Percentiles rank a stretch among this genome's conserved stretches.
Evolutionary conservation across 179 eudicot species (phyloP).

Genomic region (Beta lomatogona): DNA sequence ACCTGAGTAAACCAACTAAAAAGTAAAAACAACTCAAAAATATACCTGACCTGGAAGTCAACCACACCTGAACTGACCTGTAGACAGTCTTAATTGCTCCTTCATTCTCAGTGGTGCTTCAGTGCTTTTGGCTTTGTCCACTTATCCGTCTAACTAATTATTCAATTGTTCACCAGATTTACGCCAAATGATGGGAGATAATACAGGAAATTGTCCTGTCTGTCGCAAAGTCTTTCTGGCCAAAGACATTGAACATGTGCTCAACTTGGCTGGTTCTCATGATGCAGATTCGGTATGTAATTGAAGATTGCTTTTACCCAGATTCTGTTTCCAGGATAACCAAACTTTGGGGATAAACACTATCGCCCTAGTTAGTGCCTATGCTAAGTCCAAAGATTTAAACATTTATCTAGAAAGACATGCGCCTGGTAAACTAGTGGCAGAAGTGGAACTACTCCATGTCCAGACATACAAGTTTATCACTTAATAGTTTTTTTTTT

Average conservation of each 20-base stretch:
- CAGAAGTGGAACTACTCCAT: not conserved
- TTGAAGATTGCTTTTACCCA: not conserved
- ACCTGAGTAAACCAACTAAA: no score
- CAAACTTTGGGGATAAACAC: constrained; percentile 10
- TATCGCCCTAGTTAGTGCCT: not conserved
- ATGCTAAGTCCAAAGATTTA: not conserved
- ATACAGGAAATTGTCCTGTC: constrained; percentile 74
- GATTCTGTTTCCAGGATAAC: not conserved
- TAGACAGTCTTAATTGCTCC: no score
- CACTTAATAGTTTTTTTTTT: no score
- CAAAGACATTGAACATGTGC: constrained; percentile 89
- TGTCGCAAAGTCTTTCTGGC: constrained; percentile 83
- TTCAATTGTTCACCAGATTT: constrained; percentile 36
- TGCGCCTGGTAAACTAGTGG: not conserved
- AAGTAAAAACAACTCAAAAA: no score
- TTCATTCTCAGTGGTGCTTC: no score
- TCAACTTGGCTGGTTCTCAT: constrained; percentile 62
- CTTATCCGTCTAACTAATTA: not conserved
- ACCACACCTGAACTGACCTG: no score
- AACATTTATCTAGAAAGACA: constrained; percentile 1
- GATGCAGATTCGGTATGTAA: constrained; percentile 54
- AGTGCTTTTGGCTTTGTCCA: no score
- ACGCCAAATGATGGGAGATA: constrained; percentile 41
- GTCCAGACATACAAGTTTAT: not conserved
- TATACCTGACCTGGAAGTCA: no score